These are phyloP conservation scores for Meredithiella fracta DNA, from an alignment of 2,329 filamentous ascomycete species.

Conservation along the genomic window DNA sequence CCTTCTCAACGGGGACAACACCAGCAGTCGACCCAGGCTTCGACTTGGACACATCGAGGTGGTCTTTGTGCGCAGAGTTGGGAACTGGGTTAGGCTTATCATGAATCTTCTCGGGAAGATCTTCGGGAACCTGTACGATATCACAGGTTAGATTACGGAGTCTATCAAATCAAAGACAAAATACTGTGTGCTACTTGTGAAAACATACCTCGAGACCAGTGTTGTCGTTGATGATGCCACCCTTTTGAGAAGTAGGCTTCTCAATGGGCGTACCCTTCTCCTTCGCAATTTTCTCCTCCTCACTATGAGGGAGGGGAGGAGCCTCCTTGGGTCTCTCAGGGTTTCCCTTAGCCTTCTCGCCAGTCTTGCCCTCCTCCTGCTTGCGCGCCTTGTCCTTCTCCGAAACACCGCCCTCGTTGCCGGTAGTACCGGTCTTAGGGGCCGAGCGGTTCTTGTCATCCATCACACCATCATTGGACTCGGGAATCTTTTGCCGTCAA, in stretches of 20 bases:
- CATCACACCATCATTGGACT: slow-evolving; percentile 72
- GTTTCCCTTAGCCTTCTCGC: slow-evolving; percentile 51
- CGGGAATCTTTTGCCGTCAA: slow-evolving; percentile 46
- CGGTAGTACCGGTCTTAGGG: slow-evolving; percentile 72
- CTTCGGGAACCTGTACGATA: slow-evolving; percentile 51
- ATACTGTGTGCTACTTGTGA: background rate
- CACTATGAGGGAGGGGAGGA: slow-evolving; percentile 64
- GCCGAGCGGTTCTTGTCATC: slow-evolving; percentile 62
- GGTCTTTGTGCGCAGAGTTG: slow-evolving; percentile 46
- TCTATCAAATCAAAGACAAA: background rate
- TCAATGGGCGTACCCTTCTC: slow-evolving; percentile 23
- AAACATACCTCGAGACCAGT: slow-evolving; percentile 42
- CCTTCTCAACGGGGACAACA: slow-evolving; percentile 16
- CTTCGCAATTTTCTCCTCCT: slow-evolving; percentile 48
- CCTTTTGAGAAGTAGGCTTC: slow-evolving; percentile 12
- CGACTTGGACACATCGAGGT: slow-evolving; percentile 33
- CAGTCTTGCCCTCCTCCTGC: slow-evolving; percentile 47
- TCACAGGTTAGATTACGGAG: slow-evolving; percentile 6
- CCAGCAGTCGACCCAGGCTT: slow-evolving; percentile 16
- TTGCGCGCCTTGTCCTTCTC: slow-evolving; percentile 68
- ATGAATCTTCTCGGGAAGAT: slow-evolving; percentile 63
- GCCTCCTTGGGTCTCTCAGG: slow-evolving; percentile 75
- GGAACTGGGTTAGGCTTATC: slow-evolving; percentile 57
- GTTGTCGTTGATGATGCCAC: slow-evolving; percentile 14
- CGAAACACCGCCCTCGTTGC: slow-evolving; percentile 76